Conservation (phyloP, 116 monocot genomes). For the Dioscorea cayenensis region DNA sequence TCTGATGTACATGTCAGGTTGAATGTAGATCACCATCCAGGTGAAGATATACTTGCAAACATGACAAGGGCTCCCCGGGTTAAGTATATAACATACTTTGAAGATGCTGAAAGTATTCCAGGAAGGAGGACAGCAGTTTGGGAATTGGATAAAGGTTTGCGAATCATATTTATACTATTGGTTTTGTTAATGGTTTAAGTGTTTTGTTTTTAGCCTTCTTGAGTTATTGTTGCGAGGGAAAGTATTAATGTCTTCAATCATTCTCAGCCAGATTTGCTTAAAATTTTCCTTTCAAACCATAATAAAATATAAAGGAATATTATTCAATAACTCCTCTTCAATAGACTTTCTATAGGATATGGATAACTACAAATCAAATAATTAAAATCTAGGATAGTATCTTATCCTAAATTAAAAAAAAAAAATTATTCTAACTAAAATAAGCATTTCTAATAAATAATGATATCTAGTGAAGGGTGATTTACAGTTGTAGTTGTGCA, state of each 20-base stretch:
- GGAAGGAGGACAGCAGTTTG: slow-evolving; percentile 94
- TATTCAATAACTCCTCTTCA: too few species aligned
- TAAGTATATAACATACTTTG: slow-evolving; percentile 97
- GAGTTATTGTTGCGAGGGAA: background rate
- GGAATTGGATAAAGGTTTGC: slow-evolving; percentile 95
- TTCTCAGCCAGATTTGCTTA: background rate
- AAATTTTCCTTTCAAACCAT: background rate
- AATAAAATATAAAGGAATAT: too few species aligned
- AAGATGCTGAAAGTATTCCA: slow-evolving; percentile 88
- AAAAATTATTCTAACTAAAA: too few species aligned
- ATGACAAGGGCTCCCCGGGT: slow-evolving; percentile 73
- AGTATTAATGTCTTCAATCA: background rate
- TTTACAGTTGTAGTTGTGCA: too few species aligned
- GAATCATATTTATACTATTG: background rate
- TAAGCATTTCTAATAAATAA: too few species aligned
- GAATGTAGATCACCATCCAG: slow-evolving; percentile 60
- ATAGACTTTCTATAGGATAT: too few species aligned
- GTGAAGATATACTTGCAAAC: slow-evolving; percentile 74
- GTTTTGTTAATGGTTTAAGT: background rate
- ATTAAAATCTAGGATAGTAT: too few species aligned
- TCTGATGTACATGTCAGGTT: slow-evolving; percentile 74
- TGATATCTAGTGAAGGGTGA: too few species aligned
- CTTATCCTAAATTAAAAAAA: too few species aligned
- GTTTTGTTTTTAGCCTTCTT: background rate
- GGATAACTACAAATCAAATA: too few species aligned